Percentiles rank a stretch among this genome's conserved stretches.
Evolutionary conservation across 805 yeast genomes (phyloP).

Genomic region (Candida tibetensis): DNA sequence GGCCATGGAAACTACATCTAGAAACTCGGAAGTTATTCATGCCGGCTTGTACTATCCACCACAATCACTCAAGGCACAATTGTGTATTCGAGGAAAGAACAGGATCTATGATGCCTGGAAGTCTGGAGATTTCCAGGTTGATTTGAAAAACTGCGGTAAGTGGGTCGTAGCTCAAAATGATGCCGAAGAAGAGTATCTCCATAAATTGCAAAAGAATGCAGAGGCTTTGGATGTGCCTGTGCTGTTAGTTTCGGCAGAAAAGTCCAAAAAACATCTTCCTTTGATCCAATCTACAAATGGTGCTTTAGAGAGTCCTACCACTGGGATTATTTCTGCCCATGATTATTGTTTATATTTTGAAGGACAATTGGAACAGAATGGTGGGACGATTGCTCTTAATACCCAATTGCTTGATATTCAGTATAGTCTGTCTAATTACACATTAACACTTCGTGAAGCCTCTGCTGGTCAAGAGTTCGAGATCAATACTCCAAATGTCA

Average conservation of each 20-base stretch:
- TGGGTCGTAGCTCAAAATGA: slow-evolving; percentile 85
- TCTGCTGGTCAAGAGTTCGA: slow-evolving; percentile 29
- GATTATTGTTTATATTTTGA: slow-evolving; percentile 61
- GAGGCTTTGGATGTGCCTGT: slow-evolving; percentile 54
- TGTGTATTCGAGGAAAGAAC: slow-evolving; percentile 75
- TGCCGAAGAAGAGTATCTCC: slow-evolving; percentile 56
- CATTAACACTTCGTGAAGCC: slow-evolving; percentile 27
- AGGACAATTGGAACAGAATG: slow-evolving; percentile 51
- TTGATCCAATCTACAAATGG: slow-evolving; percentile 61
- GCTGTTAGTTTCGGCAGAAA: slow-evolving; percentile 45
- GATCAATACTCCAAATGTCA: slow-evolving; percentile 53
- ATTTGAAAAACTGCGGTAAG: slow-evolving; percentile 67
- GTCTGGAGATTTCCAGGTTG: slow-evolving; percentile 38
- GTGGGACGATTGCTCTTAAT: slow-evolving; percentile 63
- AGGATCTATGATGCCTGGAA: slow-evolving; percentile 57
- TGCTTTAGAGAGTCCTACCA: slow-evolving; percentile 68
- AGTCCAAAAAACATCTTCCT: slow-evolving; percentile 58
- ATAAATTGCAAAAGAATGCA: slow-evolving; percentile 50
- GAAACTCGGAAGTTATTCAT: slow-evolving; percentile 91
- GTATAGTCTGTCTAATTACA: slow-evolving; percentile 25
- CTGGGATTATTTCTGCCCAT: slow-evolving; percentile 85
- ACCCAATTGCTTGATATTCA: slow-evolving; percentile 51
- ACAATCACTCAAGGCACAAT: slow-evolving; percentile 59
- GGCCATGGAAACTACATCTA: slow-evolving; percentile 82
- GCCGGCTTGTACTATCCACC: slow-evolving; percentile 84